Evolutionary conservation across 768 basidiomycete genomes (phyloP), one percentile per base, ranked within the genome.

Genomic region (Chalciporus piperatus): DNA sequence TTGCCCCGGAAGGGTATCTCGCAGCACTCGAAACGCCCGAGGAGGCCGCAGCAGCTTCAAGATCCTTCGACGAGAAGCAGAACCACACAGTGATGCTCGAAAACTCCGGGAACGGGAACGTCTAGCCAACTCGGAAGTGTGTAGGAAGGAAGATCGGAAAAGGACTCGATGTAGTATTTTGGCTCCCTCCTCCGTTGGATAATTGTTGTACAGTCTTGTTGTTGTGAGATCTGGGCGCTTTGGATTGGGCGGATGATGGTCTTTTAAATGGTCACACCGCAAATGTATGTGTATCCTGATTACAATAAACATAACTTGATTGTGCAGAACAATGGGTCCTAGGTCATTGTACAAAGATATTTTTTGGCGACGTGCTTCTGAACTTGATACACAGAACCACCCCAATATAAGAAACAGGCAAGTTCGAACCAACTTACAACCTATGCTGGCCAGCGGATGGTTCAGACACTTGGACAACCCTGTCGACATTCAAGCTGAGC

Each of bases 401-500:
- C 35, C 13, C 17, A 6, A 28, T 45, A 39, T 16, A 19, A 4
- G 41, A 38, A 50, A 28, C 1, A 4, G 40, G 41, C 14, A 33
- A 23, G 41, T 17, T 20, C 38, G 14, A 45, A 27, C n/a, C 30
- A 41, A 11, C 20, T 45, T 49, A 62, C 35, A 62, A 47, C 14
- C 47, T 51, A 32, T 46, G 17, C 20, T 13, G 19, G 19, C 13
- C 41, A 33, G 23, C 6, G n/a, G 35, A 3, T 12, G 33, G 33
- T 14, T 77, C 70, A 6, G 80, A 76, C n/a, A 85, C 74, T 51
- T 76, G 81, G 14, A 86, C 76, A 23, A 86, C 77, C 40, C 84
- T 86, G 51, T 35, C 54, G 50, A 52, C 17, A 39, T 44, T 13
- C 40, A 52, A 23, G 54, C 49, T 48, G 45, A 51, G 46, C 32